Conservation (phyloP, 306 rosid genomes). For the Cicer judaicum region DNA sequence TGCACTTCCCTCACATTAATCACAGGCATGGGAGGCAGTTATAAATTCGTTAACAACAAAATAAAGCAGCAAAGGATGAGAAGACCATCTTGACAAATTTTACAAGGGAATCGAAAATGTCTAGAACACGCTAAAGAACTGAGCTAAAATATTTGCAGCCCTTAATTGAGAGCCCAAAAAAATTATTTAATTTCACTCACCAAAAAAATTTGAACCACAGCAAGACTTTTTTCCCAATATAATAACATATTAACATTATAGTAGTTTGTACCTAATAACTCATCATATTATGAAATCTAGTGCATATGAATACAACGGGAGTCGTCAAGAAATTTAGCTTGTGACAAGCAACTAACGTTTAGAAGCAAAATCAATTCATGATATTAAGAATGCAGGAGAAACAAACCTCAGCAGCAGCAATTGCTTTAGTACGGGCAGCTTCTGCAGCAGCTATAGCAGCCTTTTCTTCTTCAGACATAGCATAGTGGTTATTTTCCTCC, state of each 20-base stretch:
- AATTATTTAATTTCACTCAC: conserved; percentile 1
- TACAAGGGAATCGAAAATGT: not conserved
- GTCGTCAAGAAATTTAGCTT: conserved; percentile 16
- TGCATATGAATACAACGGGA: conserved; percentile 6
- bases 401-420: conserved; percentile 98
- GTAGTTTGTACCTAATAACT: conserved; percentile 3
- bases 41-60: not conserved
- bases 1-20: not conserved
- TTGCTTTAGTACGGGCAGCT: conserved; percentile 92
- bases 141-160: conserved; percentile 17
- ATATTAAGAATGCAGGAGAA: conserved; percentile 31
- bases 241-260: not conserved
- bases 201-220: conserved; percentile 18
- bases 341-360: conserved; percentile 25
- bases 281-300: conserved; percentile 14
- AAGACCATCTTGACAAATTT: not conserved
- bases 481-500: conserved; percentile 50
- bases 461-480: conserved; percentile 85
- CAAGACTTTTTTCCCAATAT: not conserved
- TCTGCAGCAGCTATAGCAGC: conserved; percentile 97
- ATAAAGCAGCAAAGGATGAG: no score
- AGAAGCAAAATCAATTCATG: conserved; percentile 33
- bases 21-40: not conserved
- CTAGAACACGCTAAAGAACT: not conserved
- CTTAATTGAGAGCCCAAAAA: conserved; percentile 32